Evolutionary conservation across 2,329 filamentous ascomycete species (phyloP).

Genomic region (Paracamarosporium sp.): DNA sequence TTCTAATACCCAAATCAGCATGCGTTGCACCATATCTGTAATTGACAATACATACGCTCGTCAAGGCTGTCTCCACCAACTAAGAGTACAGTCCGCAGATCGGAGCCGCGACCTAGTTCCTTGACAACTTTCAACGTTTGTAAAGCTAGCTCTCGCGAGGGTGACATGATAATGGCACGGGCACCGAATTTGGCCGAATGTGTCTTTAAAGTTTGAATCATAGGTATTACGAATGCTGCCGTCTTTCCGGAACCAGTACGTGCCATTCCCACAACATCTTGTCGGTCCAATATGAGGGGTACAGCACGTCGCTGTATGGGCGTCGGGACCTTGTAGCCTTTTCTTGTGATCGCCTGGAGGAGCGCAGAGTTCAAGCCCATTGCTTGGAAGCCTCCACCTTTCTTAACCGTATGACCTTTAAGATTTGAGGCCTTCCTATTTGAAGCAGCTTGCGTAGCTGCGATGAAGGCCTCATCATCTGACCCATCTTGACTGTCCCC

Average conservation of each 20-base stretch:
- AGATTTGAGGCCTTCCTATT: slow-evolving; percentile 85
- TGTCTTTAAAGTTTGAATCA: slow-evolving; percentile 91
- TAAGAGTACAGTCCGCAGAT: slow-evolving; percentile 86
- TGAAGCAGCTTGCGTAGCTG: slow-evolving; percentile 81
- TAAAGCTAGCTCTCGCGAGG: slow-evolving; percentile 90
- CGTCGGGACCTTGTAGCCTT: slow-evolving; percentile 95
- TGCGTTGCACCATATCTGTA: neutral
- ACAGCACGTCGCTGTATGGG: slow-evolving; percentile 98
- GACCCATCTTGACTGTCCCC: slow-evolving; percentile 63
- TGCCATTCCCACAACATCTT: slow-evolving; percentile 99
- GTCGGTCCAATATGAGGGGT: slow-evolving; percentile 83
- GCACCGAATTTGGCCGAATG: slow-evolving; percentile 89
- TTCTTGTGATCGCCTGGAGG: slow-evolving; percentile 88
- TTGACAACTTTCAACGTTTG: slow-evolving; percentile 97
- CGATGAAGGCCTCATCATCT: slow-evolving; percentile 87
- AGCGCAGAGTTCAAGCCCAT: slow-evolving; percentile 88
- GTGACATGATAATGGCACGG: slow-evolving; percentile 86
- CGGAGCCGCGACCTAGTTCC: slow-evolving; percentile 87
- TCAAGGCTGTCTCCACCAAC: slow-evolving; percentile 96
- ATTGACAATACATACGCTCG: slow-evolving; percentile 62
- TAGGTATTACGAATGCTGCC: slow-evolving; percentile 95
- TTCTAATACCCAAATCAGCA: slow-evolving; percentile 50
- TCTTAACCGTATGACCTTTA: slow-evolving; percentile 87
- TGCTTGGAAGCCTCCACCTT: slow-evolving; percentile 93
- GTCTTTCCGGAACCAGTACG: slow-evolving; percentile 99